A percentile compares a stretch with the other conserved stretches of the same genome.
These are phyloP conservation scores for Serendipita indica DNA, from an alignment of 768 basidiomycete species.

Conservation along the genomic window DNA sequence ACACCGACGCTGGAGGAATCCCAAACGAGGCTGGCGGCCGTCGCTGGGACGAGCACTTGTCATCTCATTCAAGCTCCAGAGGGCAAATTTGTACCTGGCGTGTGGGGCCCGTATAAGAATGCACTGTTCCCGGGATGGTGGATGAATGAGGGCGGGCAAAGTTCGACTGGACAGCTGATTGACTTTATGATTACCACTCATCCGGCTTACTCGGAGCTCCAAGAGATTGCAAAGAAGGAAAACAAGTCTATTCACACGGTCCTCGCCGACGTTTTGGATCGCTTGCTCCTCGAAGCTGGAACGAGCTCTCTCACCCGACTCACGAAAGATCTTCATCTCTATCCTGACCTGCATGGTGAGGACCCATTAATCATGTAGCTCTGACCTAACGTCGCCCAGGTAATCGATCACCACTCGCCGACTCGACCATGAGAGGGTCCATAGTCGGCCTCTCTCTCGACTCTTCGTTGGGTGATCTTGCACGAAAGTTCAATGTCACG, in stretches of 20 bases:
- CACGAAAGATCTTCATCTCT: slow-evolving; percentile 81
- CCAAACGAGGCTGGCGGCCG: slow-evolving; percentile 68
- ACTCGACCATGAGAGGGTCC: slow-evolving; percentile 87
- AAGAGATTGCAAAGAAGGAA: slow-evolving; percentile 42
- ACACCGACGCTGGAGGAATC: slow-evolving; percentile 61
- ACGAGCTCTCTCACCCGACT: slow-evolving; percentile 64
- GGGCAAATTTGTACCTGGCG: slow-evolving; percentile 76
- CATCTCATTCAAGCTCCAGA: slow-evolving; percentile 80
- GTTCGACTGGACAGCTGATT: slow-evolving; percentile 95
- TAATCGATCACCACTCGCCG: slow-evolving; percentile 91
- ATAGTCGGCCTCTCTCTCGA: slow-evolving; percentile 78
- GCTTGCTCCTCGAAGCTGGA: slow-evolving; percentile 38
- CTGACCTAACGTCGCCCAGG: slow-evolving; percentile 31
- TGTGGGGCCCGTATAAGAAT: slow-evolving; percentile 88
- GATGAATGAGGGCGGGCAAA: slow-evolving; percentile 99
- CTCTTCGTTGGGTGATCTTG: slow-evolving; percentile 60
- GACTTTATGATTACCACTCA: slow-evolving; percentile 92
- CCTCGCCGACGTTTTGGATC: slow-evolving; percentile 58
- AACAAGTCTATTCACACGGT: slow-evolving; percentile 30
- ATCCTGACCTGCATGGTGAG: slow-evolving; percentile 86
- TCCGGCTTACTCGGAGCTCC: slow-evolving; percentile 60
- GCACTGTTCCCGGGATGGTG: slow-evolving; percentile 89
- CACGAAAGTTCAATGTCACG: slow-evolving; percentile 78
- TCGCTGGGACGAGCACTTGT: slow-evolving; percentile 94
- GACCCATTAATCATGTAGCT: not conserved